Evolutionary conservation across 805 yeast species (phyloP).

Genomic region (Ogataea saltuana): DNA sequence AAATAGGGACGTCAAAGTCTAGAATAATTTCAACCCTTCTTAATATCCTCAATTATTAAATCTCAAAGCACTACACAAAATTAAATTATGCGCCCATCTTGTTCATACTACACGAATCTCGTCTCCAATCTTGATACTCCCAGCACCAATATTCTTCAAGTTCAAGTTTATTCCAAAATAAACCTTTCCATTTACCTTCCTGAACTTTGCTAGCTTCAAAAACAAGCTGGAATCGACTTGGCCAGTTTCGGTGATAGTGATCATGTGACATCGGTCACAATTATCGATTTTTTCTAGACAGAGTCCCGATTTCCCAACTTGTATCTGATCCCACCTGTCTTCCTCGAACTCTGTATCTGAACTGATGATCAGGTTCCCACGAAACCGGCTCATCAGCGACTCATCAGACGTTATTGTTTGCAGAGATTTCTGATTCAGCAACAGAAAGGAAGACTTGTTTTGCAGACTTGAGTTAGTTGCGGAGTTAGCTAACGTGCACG

Average conservation of each 20-base stretch:
- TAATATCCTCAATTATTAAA: not conserved
- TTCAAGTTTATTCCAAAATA: conserved; percentile 40
- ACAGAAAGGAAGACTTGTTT: conserved; percentile 42
- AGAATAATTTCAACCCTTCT: not conserved
- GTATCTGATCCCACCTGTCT: conserved; percentile 37
- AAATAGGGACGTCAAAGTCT: not conserved
- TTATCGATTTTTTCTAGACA: conserved; percentile 26
- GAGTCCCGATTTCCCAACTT: conserved; percentile 16
- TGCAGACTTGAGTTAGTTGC: conserved; percentile 21
- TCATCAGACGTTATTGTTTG: conserved; percentile 13
- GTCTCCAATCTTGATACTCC: conserved; percentile 22
- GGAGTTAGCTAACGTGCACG: conserved; percentile 38
- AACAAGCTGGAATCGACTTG: conserved; percentile 35
- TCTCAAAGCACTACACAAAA: no score
- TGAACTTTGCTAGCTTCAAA: conserved; percentile 33
- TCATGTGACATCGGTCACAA: conserved; percentile 48
- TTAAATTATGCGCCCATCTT: no score
- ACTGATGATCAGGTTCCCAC: conserved; percentile 41
- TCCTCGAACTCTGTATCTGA: conserved; percentile 37
- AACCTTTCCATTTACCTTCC: conserved; percentile 40
- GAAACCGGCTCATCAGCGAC: conserved; percentile 26
- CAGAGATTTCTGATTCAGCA: conserved; percentile 37
- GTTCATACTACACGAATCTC: not conserved
- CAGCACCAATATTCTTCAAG: conserved; percentile 19
- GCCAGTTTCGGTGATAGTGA: conserved; percentile 43